Evolutionary conservation across 2,329 filamentous ascomycete genomes (phyloP).

Genomic region (Aspergillus novofumigatus): DNA sequence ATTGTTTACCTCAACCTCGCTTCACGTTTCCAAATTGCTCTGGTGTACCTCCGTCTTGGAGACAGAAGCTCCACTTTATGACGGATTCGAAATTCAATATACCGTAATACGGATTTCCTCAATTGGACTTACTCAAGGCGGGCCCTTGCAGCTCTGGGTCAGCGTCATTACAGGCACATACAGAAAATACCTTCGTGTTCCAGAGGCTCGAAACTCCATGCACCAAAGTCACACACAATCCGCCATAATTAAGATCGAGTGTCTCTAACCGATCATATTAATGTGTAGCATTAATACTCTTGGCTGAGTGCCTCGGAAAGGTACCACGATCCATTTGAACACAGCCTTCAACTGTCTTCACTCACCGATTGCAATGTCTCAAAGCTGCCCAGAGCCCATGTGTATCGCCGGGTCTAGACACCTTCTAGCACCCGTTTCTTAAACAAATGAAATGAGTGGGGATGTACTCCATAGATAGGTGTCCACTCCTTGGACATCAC

Average conservation of each 20-base stretch:
- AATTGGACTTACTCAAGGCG: not conserved
- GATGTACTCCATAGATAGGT: not conserved
- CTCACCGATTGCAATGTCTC: not conserved
- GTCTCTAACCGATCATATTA: not conserved
- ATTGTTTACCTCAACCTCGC: too few relatives aligned
- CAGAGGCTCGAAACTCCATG: not conserved
- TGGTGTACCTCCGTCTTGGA: not conserved
- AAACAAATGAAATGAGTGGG: not conserved
- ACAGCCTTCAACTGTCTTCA: not conserved
- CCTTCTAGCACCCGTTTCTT: not conserved
- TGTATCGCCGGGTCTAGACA: not conserved
- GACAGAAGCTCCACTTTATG: not conserved
- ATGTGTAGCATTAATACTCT: not conserved
- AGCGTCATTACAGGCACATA: not conserved
- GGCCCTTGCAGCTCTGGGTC: not conserved
- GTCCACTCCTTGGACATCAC: not conserved
- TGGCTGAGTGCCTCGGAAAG: not conserved
- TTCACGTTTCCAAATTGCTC: too few relatives aligned
- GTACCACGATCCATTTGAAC: not conserved
- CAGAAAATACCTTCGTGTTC: not conserved
- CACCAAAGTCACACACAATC: not conserved
- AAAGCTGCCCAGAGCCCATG: not conserved
- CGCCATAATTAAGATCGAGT: not conserved
- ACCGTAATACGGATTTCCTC: not conserved
- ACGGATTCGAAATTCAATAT: not conserved